Evolutionary conservation across 345 rosid genomes (phyloP).

Genomic region (Cochlearia excelsa): DNA sequence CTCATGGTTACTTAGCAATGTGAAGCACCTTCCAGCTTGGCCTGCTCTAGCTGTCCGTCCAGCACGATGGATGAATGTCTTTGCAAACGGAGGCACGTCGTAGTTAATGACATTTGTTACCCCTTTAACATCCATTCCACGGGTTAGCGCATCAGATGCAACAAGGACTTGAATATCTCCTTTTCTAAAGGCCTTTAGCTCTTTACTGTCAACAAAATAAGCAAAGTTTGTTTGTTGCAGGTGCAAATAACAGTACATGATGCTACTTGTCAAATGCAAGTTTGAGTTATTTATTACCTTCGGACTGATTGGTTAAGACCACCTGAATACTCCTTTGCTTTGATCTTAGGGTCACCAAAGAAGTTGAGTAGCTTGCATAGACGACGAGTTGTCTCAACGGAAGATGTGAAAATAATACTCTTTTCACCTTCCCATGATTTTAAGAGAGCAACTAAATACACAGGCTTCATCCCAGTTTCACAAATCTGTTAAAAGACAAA

Average conservation of each 20-base stretch:
- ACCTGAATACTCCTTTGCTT: constrained; percentile 85
- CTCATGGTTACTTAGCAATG: constrained; percentile 68
- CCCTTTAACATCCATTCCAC: constrained; percentile 96
- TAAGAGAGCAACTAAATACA: constrained; percentile 71
- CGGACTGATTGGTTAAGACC: constrained; percentile 73
- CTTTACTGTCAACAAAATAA: constrained; percentile 53
- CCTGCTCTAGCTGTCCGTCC: constrained; percentile 99
- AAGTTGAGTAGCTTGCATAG: constrained; percentile 71
- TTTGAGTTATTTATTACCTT: constrained; percentile 46
- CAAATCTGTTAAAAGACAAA: constrained; percentile 53
- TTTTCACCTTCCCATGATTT: constrained; percentile 73
- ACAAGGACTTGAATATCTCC: constrained; percentile 88
- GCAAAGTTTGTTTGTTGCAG: neutral
- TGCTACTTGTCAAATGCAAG: neutral
- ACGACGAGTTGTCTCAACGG: constrained; percentile 84
- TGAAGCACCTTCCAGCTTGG: constrained; percentile 79
- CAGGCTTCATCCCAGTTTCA: constrained; percentile 69
- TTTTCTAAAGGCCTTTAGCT: constrained; percentile 69
- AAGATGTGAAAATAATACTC: constrained; percentile 80
- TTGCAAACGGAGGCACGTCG: constrained; percentile 74
- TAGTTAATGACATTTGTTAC: constrained; percentile 84
- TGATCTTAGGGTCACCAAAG: constrained; percentile 66
- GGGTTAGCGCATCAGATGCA: constrained; percentile 92
- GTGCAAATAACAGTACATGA: neutral
- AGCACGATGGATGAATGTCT: constrained; percentile 90